Percentiles rank a stretch among this genome's conserved stretches.
phyloP scores from a whole-genome alignment of 2,329 filamentous ascomycete species.

The Fusarium domesticum region DNA sequence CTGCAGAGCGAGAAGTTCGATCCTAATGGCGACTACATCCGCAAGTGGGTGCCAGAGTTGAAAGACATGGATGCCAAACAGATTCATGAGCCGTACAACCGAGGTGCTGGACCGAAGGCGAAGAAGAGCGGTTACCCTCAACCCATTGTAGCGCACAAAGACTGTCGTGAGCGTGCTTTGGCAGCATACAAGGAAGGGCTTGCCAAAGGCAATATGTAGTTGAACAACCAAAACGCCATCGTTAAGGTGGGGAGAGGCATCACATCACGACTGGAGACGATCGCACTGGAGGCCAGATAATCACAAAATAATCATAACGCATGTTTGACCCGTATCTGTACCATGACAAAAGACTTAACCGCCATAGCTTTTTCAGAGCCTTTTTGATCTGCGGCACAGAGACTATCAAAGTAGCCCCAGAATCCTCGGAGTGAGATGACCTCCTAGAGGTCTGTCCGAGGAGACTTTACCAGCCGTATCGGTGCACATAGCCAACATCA shows the following conservation, averaged over 20 bases:
- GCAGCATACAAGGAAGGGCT: slow-evolving; percentile 62
- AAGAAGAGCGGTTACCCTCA: slow-evolving; percentile 69
- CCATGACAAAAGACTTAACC: slow-evolving; percentile 52
- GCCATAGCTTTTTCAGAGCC: slow-evolving; percentile 62
- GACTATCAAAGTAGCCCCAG: slow-evolving; percentile 56
- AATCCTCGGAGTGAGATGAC: slow-evolving; percentile 47
- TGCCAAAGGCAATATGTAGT: slow-evolving; percentile 27
- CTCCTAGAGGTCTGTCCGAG: slow-evolving; percentile 42
- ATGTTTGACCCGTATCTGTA: slow-evolving; percentile 68
- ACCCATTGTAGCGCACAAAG: slow-evolving; percentile 72
- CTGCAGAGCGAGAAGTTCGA: slow-evolving; percentile 88
- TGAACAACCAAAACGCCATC: not conserved
- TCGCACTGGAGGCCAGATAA: not conserved
- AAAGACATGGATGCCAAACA: slow-evolving; percentile 60
- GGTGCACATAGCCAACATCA: slow-evolving; percentile 28
- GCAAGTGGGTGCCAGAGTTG: slow-evolving; percentile 78
- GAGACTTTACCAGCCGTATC: slow-evolving; percentile 55
- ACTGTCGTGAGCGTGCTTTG: slow-evolving; percentile 64
- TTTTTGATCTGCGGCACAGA: slow-evolving; percentile 56
- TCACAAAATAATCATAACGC: slow-evolving; percentile 13
- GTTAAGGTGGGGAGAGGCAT: too few species aligned
- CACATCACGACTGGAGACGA: slow-evolving; percentile 2
- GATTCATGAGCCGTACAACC: slow-evolving; percentile 77
- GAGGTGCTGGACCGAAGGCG: slow-evolving; percentile 57
- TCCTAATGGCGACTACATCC: slow-evolving; percentile 72